phyloP scores from a whole-genome alignment of 768 basidiomycete species.

The Tulasnella sp. region DNA sequence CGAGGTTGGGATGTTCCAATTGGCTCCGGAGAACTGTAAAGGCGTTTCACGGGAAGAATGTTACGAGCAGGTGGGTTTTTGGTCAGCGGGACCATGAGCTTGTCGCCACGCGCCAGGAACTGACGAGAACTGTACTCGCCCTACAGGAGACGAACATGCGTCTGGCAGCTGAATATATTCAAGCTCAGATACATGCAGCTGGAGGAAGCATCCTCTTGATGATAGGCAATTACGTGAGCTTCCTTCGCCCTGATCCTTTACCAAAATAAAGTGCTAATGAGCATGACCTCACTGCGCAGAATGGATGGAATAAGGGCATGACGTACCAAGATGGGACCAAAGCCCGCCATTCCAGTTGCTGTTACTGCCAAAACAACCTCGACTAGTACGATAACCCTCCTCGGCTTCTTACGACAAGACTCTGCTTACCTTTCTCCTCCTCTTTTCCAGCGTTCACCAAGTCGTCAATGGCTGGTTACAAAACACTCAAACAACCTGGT shows the following conservation, averaged over 20 bases:
- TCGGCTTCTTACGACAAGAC: no score
- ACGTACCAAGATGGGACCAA: slow-evolving; percentile 53
- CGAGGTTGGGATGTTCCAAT: slow-evolving; percentile 71
- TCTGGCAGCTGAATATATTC: slow-evolving; percentile 53
- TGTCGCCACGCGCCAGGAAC: no score
- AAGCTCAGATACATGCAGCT: slow-evolving; percentile 36
- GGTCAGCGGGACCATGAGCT: no score
- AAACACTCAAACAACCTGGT: no score
- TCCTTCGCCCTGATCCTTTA: background rate
- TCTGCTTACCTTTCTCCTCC: no score
- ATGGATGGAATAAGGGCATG: slow-evolving; percentile 54
- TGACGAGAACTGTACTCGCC: background rate
- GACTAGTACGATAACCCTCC: slow-evolving; percentile 47
- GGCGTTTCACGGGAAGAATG: slow-evolving; percentile 28
- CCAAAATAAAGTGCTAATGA: background rate
- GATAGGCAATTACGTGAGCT: slow-evolving; percentile 45
- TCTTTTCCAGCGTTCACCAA: no score
- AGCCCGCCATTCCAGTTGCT: slow-evolving; percentile 43
- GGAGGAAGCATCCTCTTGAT: slow-evolving; percentile 44
- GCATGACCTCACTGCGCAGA: slow-evolving; percentile 23
- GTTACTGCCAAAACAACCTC: slow-evolving; percentile 69
- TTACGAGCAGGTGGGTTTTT: background rate
- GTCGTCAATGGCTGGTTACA: no score
- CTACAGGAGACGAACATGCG: slow-evolving; percentile 57
- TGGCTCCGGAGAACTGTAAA: slow-evolving; percentile 65